These are phyloP conservation scores for Erythrobasidium hasegawianum DNA, from an alignment of 1,284 basidiomycete genomes.

Conservation along the genomic window DNA sequence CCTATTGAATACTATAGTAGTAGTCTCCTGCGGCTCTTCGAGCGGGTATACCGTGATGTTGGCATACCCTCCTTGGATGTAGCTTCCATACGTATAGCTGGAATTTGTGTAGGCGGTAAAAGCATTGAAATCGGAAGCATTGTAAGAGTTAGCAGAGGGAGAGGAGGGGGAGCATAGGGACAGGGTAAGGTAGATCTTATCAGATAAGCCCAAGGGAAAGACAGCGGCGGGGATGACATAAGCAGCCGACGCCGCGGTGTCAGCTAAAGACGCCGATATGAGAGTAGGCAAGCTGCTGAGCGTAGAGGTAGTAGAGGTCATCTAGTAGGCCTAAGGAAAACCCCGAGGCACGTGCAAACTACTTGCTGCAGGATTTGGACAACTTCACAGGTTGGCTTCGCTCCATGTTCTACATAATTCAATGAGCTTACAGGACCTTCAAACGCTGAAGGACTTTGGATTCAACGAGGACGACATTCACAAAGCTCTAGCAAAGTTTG, in stretches of 20 bases:
- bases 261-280: conserved; percentile 4
- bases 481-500: conserved; percentile 26
- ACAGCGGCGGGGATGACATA: conserved; percentile 33
- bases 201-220: neutral
- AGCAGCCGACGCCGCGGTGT: neutral
- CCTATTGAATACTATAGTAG: neutral
- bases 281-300: conserved; percentile 18
- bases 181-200: conserved; percentile 28
- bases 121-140: conserved; percentile 6
- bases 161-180: conserved; percentile 36
- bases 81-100: conserved; percentile 1
- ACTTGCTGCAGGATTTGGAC: no score
- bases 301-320: neutral
- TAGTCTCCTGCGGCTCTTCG: conserved; percentile 13
- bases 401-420: no score
- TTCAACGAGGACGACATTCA: conserved; percentile 4
- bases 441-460: conserved; percentile 4
- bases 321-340: no score
- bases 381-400: no score
- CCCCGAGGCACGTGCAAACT: no score
- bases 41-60: conserved; percentile 29
- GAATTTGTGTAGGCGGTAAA: conserved; percentile 21
- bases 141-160: neutral
- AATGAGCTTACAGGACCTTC: conserved; percentile 5
- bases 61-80: conserved; percentile 33